Percentiles rank a stretch among this genome's conserved stretches.
Evolutionary conservation across 371 early-diverging fungal genomes (phyloP).

Genomic region (Mortierella sp.): DNA sequence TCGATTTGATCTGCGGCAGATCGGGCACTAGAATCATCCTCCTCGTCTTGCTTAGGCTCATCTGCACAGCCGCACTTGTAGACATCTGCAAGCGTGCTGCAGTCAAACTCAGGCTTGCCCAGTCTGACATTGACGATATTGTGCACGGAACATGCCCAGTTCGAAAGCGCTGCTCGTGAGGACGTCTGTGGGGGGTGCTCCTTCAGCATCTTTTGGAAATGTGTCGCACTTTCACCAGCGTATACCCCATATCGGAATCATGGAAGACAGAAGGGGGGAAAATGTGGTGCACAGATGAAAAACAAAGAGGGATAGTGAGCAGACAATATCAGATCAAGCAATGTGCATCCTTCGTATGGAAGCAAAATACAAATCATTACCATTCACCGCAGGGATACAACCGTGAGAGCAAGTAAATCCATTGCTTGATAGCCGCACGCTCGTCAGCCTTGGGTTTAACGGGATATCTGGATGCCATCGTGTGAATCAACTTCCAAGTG

Average conservation of each 20-base stretch:
- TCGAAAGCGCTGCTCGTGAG: constrained; percentile 79
- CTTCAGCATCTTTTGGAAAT: constrained; percentile 85
- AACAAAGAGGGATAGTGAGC: background rate
- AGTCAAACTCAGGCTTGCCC: constrained; percentile 91
- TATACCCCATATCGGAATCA: too few species aligned
- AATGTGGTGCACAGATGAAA: background rate
- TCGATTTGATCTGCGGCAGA: background rate
- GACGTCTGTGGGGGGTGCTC: constrained; percentile 89
- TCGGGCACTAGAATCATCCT: background rate
- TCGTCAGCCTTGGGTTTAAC: constrained; percentile 85
- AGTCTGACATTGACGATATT: constrained; percentile 96
- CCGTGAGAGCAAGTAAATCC: constrained; percentile 86
- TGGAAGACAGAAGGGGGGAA: too few species aligned
- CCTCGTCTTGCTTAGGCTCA: constrained; percentile 30
- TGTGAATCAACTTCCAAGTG: constrained; percentile 93
- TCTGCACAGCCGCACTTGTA: constrained; percentile 94
- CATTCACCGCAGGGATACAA: constrained; percentile 99
- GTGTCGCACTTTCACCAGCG: constrained; percentile 85
- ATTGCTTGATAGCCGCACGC: constrained; percentile 80
- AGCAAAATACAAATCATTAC: constrained; percentile 63
- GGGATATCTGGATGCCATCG: constrained; percentile 96
- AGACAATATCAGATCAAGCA: background rate
- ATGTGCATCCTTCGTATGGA: too few species aligned
- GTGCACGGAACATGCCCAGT: constrained; percentile 96
- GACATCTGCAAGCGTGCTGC: constrained; percentile 81